Evolutionary conservation across 345 rosid genomes (phyloP), one percentile per base, ranked within the genome.

Genomic region (Gossypium turneri): DNA sequence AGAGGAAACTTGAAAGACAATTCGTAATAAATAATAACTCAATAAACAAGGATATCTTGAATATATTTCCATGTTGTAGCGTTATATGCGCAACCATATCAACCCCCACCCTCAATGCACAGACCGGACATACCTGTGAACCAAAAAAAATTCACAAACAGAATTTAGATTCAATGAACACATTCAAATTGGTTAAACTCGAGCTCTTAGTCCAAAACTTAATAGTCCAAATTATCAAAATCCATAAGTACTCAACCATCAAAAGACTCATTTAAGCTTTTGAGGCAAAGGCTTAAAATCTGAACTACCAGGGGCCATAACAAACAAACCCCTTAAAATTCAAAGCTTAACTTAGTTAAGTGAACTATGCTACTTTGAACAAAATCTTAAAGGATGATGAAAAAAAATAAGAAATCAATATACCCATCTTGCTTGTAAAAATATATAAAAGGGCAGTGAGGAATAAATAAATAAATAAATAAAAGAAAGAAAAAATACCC

Each of bases 51-150:
- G 98, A 94, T 94, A 94, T 94, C 89, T 90, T 94, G 78, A 90
- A 94, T 78, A 90, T 83, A 73, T 89, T 90, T 75, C 97, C 95
- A 76, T 94, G 98, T 62, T 92, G 95, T 75, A 90, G 83, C 17
- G 97, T 90, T 82, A 94, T 92, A 82, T 94, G 98, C 3, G 97
- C 94, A 82, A 94, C 97, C 98, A 94, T 89, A 81, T 94, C 98
- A 19, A 85, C 82, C 59, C 95, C 97, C 76, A 90, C 98, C 84
- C 93, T 94, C 86, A 85, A 60, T 63, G 91, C 84, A 83, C 98
- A 94, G 80, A 92, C 88, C 10, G 98, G 97, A 77, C 98, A 94
- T 47, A 94, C 91, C 98, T 94, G 89, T 85, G 82, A 67, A 73
- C 65, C 53, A 77, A 60, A 43, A 73, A 19, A 16, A 43, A 22